A percentile compares a stretch with the other conserved stretches of the same genome.
Evolutionary conservation across 345 rosid species (phyloP).

Genomic region (Noccaea caerulescens): DNA sequence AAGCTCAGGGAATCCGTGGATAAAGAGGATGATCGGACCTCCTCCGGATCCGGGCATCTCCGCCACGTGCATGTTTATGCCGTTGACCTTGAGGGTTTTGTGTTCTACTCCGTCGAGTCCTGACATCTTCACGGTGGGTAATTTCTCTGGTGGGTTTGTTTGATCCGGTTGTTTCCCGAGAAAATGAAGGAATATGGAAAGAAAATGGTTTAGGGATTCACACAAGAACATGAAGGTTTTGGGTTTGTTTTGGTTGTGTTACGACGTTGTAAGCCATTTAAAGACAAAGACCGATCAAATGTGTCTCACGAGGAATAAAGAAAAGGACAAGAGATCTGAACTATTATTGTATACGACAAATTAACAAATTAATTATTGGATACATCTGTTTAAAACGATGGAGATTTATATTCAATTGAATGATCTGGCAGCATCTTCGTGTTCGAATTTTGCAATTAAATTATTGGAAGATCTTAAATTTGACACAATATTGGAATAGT

Average conservation of each 20-base stretch:
- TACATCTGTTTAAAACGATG: background rate
- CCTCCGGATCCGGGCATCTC: conserved; percentile 53
- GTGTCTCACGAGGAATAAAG: background rate
- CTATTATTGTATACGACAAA: background rate
- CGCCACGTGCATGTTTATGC: conserved; percentile 76
- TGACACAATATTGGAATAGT: background rate
- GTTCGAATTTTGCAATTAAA: conserved; percentile 3
- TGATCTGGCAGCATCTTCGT: background rate
- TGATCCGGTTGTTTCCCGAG: background rate
- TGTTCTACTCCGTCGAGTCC: conserved; percentile 58
- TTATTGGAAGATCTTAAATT: background rate
- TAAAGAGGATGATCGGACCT: conserved; percentile 58
- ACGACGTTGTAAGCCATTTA: background rate
- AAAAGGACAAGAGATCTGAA: background rate
- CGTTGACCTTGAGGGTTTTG: conserved; percentile 58
- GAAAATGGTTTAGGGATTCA: background rate
- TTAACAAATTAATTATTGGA: background rate
- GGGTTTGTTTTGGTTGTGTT: background rate
- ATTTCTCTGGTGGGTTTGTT: background rate
- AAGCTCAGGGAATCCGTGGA: conserved; percentile 88
- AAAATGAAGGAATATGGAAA: conserved; percentile 22
- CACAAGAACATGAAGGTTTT: conserved; percentile 14
- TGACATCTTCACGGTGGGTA: conserved; percentile 18
- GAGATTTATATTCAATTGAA: background rate
- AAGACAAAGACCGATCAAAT: background rate